These are phyloP conservation scores for Populus nigra DNA, from an alignment of 345 rosid genomes.

Conservation along the genomic window DNA sequence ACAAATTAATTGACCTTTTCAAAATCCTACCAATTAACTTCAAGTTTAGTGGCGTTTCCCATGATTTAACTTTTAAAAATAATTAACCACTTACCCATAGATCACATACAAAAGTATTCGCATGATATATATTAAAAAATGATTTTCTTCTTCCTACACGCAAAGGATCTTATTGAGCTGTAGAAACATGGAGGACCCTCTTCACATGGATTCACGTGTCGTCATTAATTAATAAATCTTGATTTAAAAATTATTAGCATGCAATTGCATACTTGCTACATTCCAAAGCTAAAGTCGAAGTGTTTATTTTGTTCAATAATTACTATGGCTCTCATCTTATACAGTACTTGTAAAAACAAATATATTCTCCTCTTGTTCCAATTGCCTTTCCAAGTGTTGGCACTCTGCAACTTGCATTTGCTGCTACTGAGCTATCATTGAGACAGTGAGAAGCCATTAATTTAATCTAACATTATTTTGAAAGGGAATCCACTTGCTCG, in stretches of 20 bases:
- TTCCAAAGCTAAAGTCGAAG: slow-evolving; percentile 29
- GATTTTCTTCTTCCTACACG: slow-evolving; percentile 1
- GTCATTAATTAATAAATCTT: slow-evolving; percentile 28
- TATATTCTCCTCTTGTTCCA: slow-evolving; percentile 20
- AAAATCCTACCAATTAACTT: not conserved
- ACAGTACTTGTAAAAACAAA: slow-evolving; percentile 15
- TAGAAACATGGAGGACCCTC: slow-evolving; percentile 43
- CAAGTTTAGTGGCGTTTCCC: too few species aligned
- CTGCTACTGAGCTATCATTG: slow-evolving; percentile 13
- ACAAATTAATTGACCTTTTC: not conserved
- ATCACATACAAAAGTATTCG: too few species aligned
- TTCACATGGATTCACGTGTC: slow-evolving; percentile 61
- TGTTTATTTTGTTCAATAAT: slow-evolving; percentile 29
- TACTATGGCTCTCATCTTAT: slow-evolving; percentile 1
- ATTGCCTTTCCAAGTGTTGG: slow-evolving; percentile 30
- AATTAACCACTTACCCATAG: too few species aligned
- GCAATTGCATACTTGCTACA: slow-evolving; percentile 11
- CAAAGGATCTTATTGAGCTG: slow-evolving; percentile 15
- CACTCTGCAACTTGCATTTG: slow-evolving; percentile 16
- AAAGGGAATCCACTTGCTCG: slow-evolving; percentile 40
- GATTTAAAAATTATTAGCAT: slow-evolving; percentile 21
- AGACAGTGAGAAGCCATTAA: slow-evolving; percentile 22
- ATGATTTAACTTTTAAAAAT: too few species aligned
- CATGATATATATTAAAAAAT: too few species aligned
- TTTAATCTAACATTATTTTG: slow-evolving; percentile 21